A percentile compares a stretch with the other conserved stretches of the same genome.
Evolutionary conservation across 768 basidiomycete species (phyloP).

Genomic region (Bullera alba): DNA sequence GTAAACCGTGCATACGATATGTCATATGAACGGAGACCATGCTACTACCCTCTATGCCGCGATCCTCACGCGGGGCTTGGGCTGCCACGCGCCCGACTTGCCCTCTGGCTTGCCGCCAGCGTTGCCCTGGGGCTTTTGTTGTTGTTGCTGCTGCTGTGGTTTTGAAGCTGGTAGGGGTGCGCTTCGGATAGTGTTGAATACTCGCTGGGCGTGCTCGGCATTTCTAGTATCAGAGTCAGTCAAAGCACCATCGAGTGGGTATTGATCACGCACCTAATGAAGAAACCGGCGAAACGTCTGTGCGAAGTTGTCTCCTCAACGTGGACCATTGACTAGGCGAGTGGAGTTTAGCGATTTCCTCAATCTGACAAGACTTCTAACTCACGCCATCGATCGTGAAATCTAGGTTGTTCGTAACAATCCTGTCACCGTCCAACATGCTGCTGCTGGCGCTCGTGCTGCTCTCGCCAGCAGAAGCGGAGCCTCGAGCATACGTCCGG

Average conservation of each 20-base stretch:
- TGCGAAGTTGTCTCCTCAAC: slow-evolving; percentile 92
- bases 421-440: slow-evolving; percentile 74
- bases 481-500: slow-evolving; percentile 53
- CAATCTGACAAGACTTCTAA: slow-evolving; percentile 5
- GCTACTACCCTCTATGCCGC: no score
- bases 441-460: no score
- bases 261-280: slow-evolving; percentile 60
- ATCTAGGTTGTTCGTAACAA: slow-evolving; percentile 86
- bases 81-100: no score
- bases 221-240: slow-evolving; percentile 40
- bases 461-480: slow-evolving; percentile 48
- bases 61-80: no score
- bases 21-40: no score
- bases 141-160: neutral
- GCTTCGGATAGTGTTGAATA: slow-evolving; percentile 67
- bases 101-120: neutral
- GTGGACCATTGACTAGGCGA: slow-evolving; percentile 80
- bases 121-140: neutral
- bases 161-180: slow-evolving; percentile 51
- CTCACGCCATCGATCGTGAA: slow-evolving; percentile 89
- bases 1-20: no score
- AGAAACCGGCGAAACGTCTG: slow-evolving; percentile 90
- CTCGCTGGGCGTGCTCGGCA: slow-evolving; percentile 82
- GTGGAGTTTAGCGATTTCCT: neutral
- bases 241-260: neutral